Evolutionary conservation across 306 rosid species (phyloP).

Genomic region (Glycine latifolia): DNA sequence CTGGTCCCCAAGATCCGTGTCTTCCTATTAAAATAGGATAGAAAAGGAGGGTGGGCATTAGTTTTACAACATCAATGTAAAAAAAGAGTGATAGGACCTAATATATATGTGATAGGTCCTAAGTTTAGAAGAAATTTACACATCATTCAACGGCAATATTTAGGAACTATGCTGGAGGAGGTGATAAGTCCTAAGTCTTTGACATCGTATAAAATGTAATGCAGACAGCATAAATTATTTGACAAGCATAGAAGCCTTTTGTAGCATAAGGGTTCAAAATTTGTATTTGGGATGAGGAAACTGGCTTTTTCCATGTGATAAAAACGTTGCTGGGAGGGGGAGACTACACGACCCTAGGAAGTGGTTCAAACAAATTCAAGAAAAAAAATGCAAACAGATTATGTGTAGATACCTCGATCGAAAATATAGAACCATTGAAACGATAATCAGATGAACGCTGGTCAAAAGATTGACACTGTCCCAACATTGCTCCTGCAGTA

Average conservation of each 20-base stretch:
- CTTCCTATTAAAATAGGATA: constrained; percentile 63
- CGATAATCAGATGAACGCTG: constrained; percentile 63
- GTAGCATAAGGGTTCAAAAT: background rate
- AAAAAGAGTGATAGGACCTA: constrained; percentile 1
- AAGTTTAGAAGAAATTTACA: constrained; percentile 11
- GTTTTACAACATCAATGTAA: constrained; percentile 19
- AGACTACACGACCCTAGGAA: background rate
- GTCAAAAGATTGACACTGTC: constrained; percentile 64
- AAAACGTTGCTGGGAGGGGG: background rate
- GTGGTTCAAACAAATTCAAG: constrained; percentile 25
- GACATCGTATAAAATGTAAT: constrained; percentile 4
- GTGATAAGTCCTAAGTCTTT: background rate
- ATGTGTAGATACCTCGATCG: constrained; percentile 59
- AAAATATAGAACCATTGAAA: constrained; percentile 42
- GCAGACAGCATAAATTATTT: constrained; percentile 26
- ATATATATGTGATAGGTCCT: too few relatives aligned
- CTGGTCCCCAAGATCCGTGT: constrained; percentile 66
- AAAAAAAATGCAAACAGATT: background rate
- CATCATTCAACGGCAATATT: constrained; percentile 15
- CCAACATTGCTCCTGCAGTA: constrained; percentile 63
- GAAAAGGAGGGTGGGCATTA: constrained; percentile 7
- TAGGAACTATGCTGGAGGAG: constrained; percentile 13
- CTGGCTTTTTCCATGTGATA: background rate
- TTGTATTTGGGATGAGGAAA: constrained; percentile 7
- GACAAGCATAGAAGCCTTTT: constrained; percentile 1